Evolutionary conservation across 176 grass and related monocot species (phyloP), one percentile per base, ranked within the genome.

Genomic region (Oryza officinalis): DNA sequence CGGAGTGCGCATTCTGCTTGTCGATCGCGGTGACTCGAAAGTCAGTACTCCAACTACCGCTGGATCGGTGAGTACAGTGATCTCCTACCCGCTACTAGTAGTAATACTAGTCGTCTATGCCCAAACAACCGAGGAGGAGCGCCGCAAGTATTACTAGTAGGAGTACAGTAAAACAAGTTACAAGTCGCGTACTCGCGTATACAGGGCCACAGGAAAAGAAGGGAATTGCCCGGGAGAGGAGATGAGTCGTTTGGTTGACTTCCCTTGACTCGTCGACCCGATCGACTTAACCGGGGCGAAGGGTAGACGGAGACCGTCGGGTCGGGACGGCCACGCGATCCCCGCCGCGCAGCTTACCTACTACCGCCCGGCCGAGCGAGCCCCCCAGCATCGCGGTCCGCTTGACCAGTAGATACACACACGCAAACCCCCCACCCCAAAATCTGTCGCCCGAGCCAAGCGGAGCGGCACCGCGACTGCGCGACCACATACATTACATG

Each of bases 291-390:
- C 22, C 11, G 68, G 33, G 32, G 32, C 41, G 14, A 54, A 60
- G 2, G 2, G 33, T 60, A 13, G 52, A 20, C 8, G 52, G 52
- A 59, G 63, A 65, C 30, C 52, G 86, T 83, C 41, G 2, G 80
- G 43, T 11, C 7, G 27, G 11, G 65, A 35, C 26, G 13, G 31
- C 33, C 60, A 9, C 43, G 74, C 75, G 17, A 83, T 88, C 75
- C 46, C 25, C 15, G 67, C 80, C 74, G 22, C 26, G 1, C 74
- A 59, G 18, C 25, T 13, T 74, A 88, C 23, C 86, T 84, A 79
- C 80, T 57, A 27, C 86, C 8, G 33, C 4, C 8, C 20, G 2
- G 18, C 23, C 27, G 9, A 2, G 52, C 22, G 32, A 40, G 33
- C 2, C 3, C 4, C 38, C 1, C 4, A 33, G 5, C 35, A 5